These are phyloP conservation scores for Pseudoscleropodium purum DNA, from an alignment of 225 moss, liverwort and hornwort species.

Conservation along the genomic window DNA sequence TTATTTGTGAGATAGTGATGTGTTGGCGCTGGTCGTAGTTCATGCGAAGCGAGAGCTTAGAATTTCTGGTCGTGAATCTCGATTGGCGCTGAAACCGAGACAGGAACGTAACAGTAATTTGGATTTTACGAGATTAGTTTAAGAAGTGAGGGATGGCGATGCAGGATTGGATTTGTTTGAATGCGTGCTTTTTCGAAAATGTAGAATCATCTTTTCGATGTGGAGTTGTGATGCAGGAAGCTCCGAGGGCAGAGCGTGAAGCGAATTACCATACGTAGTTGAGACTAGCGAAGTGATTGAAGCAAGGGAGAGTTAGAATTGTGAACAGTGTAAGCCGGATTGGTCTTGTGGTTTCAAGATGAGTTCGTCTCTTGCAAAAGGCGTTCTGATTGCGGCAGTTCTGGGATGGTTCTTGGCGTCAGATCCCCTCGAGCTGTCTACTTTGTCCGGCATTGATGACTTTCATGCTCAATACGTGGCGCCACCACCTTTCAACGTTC, in stretches of 20 bases:
- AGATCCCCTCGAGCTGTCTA: constrained; percentile 32
- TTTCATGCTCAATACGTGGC: constrained; percentile 34
- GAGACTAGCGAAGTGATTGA: background rate
- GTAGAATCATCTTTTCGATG: too few species aligned
- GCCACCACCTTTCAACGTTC: constrained; percentile 20
- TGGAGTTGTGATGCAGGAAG: background rate
- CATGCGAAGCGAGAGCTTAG: background rate
- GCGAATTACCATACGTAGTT: background rate
- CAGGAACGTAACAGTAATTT: background rate
- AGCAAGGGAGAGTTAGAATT: background rate
- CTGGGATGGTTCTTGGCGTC: constrained; percentile 35
- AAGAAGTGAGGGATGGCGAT: background rate
- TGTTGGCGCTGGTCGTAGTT: background rate
- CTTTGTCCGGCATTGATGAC: constrained; percentile 20
- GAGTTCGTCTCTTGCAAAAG: background rate
- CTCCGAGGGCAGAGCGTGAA: background rate
- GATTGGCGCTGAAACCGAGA: background rate
- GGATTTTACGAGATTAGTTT: background rate
- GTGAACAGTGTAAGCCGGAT: background rate
- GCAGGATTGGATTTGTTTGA: background rate
- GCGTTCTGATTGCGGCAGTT: constrained; percentile 12
- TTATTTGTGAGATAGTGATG: background rate
- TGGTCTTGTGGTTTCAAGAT: background rate
- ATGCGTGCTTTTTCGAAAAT: too few species aligned
- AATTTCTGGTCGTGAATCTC: background rate